A percentile compares a stretch with the other conserved stretches of the same genome.
These are phyloP conservation scores for Gamsiella multidivaricata DNA, from an alignment of 192 early-diverging fungal species.

Conservation along the genomic window DNA sequence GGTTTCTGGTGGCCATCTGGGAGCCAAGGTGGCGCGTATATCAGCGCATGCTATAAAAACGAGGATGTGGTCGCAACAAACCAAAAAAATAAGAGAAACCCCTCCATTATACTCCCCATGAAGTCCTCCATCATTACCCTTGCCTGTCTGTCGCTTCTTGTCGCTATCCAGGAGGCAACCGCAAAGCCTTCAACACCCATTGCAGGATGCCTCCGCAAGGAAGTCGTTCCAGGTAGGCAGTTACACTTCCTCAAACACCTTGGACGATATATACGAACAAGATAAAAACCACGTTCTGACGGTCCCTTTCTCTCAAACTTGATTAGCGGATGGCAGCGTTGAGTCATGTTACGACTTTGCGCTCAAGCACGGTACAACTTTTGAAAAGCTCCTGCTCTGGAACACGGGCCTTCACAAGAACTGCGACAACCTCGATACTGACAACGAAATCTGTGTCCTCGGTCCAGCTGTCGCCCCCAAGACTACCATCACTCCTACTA, in stretches of 20 bases:
- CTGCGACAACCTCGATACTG: constrained; percentile 7
- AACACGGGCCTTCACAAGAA: constrained; percentile 14
- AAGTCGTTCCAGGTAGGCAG: background rate
- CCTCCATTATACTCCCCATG: background rate
- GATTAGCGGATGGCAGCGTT: background rate
- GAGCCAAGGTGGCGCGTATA: no score
- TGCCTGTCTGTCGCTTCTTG: background rate
- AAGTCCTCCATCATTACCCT: background rate
- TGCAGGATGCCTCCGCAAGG: background rate
- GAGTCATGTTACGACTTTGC: constrained; percentile 5
- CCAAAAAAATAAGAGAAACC: background rate
- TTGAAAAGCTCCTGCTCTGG: constrained; percentile 4
- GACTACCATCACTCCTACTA: background rate
- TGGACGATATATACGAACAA: no score
- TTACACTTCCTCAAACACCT: background rate
- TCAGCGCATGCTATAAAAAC: no score
- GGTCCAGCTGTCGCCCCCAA: constrained; percentile 9
- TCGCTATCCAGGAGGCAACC: background rate
- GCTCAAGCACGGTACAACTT: background rate
- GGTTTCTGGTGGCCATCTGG: no score
- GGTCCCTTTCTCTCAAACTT: no score
- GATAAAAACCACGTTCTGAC: no score
- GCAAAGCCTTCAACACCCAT: constrained; percentile 7
- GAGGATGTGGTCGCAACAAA: no score
- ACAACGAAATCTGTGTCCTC: constrained; percentile 12